A percentile compares a stretch with the other conserved stretches of the same genome.
Evolutionary conservation across 495 filamentous ascomycete genomes (phyloP).

Genomic region (Penicillium steckii): DNA sequence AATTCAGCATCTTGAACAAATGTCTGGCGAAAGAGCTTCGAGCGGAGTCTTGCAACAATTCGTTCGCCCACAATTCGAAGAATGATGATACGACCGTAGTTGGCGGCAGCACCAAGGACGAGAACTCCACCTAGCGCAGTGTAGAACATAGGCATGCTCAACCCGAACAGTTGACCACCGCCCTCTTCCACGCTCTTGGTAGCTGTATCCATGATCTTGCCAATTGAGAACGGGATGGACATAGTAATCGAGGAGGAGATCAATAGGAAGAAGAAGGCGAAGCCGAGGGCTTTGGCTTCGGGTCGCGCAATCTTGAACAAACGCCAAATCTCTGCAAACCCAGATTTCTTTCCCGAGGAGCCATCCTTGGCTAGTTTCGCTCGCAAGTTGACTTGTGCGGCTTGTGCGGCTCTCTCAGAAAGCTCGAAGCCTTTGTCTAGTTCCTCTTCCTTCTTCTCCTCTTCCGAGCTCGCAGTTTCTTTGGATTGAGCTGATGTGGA

Average conservation of each 20-base stretch:
- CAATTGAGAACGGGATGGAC: slow-evolving; percentile 93
- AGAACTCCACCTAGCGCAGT: slow-evolving; percentile 67
- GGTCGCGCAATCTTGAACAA: slow-evolving; percentile 85
- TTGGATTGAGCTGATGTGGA: slow-evolving; percentile 13
- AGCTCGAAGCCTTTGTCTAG: slow-evolving; percentile 59
- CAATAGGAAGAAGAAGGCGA: slow-evolving; percentile 80
- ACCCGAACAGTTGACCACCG: slow-evolving; percentile 62
- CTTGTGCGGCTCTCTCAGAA: slow-evolving; percentile 79
- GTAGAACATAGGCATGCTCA: slow-evolving; percentile 76
- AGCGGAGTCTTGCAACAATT: slow-evolving; percentile 85
- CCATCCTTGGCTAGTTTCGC: slow-evolving; percentile 84
- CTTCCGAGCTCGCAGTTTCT: slow-evolving; percentile 18
- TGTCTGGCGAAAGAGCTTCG: slow-evolving; percentile 84
- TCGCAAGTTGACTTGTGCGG: slow-evolving; percentile 85
- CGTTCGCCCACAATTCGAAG: slow-evolving; percentile 94
- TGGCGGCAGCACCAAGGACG: slow-evolving; percentile 73
- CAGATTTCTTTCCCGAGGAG: slow-evolving; percentile 57
- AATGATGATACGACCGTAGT: slow-evolving; percentile 91
- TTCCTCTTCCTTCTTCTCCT: slow-evolving; percentile 40
- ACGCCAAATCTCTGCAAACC: slow-evolving; percentile 77
- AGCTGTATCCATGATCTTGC: slow-evolving; percentile 88
- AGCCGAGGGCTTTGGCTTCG: slow-evolving; percentile 72
- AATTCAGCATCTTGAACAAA: slow-evolving; percentile 97
- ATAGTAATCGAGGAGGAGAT: slow-evolving; percentile 89
- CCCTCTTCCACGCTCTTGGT: slow-evolving; percentile 55